Base-by-base conservation (phyloP, 1,284 basidiomycete genomes). In the Volvariella volvacea region DNA sequence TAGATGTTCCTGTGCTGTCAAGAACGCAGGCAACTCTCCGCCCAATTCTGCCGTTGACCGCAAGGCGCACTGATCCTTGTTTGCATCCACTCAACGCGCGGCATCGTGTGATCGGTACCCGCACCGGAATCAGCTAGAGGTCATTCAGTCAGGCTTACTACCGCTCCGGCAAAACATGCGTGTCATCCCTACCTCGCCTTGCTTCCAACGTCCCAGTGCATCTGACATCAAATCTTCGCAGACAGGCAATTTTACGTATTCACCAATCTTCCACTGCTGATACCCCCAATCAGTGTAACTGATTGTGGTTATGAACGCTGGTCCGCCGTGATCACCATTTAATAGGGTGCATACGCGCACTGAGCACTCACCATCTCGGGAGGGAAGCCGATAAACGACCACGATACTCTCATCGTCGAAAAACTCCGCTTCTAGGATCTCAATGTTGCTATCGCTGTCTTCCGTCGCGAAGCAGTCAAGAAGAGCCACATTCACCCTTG, bases 21-120 rank as follows among this genome's bases (percentile, higher is more conserved):
- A 89, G 59, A 46, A 88, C 74, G 59, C 85, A 87, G 14, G 78
- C 84, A 43, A 88, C 78, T 57, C 83, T 70, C 55, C 88, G 78
- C 48, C 84, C 83, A 8, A 63, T 66, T 57, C 80, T 69, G 48
- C 87, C 87, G 58, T 90, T 90, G 56, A 87, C 72, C 41, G 83
- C 79, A 53, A 88, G 63, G 36, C 68, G 73, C 47, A 78, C 76
- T 21, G 61, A 61, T 49, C 76, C 80, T 52, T 61, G 58, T 52
- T 61, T 68, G 62, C 73, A 71, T 46, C 71, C 71, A 52, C 63
- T 62, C 61, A 88, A 61, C 57, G 64, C 67, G 52, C 80, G 78
- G 53, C 70, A 69, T 60, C 74, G 73, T 48, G 66, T 72, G 62
- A 88, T 74, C 65, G 73, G 68, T 56, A 73, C 67, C 54, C 63